Percentiles rank a stretch among this genome's conserved stretches.
Evolutionary conservation across 2,329 filamentous ascomycete species (phyloP).

Genomic region (Penicillium sp.): DNA sequence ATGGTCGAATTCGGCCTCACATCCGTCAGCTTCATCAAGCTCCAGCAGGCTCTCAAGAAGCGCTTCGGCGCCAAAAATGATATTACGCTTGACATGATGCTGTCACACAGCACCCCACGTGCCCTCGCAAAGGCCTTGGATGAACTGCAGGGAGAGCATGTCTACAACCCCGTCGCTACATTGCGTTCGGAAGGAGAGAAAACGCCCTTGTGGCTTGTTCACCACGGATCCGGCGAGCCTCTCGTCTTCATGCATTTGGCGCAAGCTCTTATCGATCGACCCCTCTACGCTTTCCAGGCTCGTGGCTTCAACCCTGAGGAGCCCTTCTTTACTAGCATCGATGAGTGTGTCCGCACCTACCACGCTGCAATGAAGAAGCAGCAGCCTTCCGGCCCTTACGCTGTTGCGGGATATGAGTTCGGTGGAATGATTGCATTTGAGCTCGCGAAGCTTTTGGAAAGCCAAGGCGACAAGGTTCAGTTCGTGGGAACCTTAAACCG

Average conservation of each 20-base stretch:
- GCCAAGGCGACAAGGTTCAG: slow-evolving; percentile 33
- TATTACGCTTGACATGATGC: not conserved
- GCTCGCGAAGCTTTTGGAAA: slow-evolving; percentile 46
- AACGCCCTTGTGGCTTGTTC: slow-evolving; percentile 32
- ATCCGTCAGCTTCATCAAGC: not conserved
- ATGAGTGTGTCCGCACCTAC: slow-evolving; percentile 44
- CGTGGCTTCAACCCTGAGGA: slow-evolving; percentile 32
- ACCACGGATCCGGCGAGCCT: slow-evolving; percentile 38
- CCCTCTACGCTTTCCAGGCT: slow-evolving; percentile 50
- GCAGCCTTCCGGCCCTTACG: slow-evolving; percentile 53
- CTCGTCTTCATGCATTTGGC: slow-evolving; percentile 36
- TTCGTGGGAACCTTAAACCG: slow-evolving; percentile 29
- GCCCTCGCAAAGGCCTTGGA: not conserved
- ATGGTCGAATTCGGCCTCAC: not conserved
- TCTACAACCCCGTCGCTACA: slow-evolving; percentile 17
- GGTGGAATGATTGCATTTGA: slow-evolving; percentile 53
- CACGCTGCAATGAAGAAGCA: slow-evolving; percentile 33
- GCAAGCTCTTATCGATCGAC: slow-evolving; percentile 33
- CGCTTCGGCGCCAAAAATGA: not conserved
- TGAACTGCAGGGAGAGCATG: not conserved
- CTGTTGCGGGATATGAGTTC: slow-evolving; percentile 52
- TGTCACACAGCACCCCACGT: not conserved
- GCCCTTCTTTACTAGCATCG: slow-evolving; percentile 35
- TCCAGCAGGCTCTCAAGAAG: not conserved
- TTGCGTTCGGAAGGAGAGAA: slow-evolving; percentile 26